Percentiles rank a stretch among this genome's conserved stretches.
Evolutionary conservation across 768 basidiomycete genomes (phyloP).

Genomic region (Agaricus blazei): DNA sequence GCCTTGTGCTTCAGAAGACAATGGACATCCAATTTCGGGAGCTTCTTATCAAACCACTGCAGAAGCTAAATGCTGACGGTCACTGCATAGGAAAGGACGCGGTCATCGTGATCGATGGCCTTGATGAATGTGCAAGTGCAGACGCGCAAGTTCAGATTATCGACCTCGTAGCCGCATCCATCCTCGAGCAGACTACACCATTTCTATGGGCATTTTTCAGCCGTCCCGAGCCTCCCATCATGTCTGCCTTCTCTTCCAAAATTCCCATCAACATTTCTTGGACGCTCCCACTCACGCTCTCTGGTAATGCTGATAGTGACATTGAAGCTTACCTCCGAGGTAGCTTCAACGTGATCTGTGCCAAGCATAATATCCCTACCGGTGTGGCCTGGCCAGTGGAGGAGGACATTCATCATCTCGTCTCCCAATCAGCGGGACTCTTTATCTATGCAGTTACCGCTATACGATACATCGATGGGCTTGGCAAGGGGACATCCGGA

Average conservation of each 20-base stretch:
- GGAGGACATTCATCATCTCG: neutral
- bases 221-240: neutral
- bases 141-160: neutral
- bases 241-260: neutral
- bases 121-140: constrained; percentile 9
- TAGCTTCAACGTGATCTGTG: neutral
- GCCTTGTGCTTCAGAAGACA: neutral
- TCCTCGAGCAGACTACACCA: neutral
- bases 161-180: neutral
- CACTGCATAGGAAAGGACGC: neutral
- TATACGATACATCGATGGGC: constrained; percentile 2
- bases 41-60: neutral
- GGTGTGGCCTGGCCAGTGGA: constrained; percentile 7
- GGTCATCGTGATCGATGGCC: constrained; percentile 10
- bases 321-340: neutral
- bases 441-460: constrained; percentile 7
- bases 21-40: neutral
- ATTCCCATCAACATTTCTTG: neutral
- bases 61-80: neutral
- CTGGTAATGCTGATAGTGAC: constrained; percentile 2
- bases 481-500: neutral
- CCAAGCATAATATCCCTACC: neutral
- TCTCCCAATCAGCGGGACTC: neutral
- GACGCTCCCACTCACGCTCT: neutral
- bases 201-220: constrained; percentile 8